These are phyloP conservation scores for Talaromyces albobiverticillius DNA, from an alignment of 2,329 filamentous ascomycete genomes.

Conservation along the genomic window DNA sequence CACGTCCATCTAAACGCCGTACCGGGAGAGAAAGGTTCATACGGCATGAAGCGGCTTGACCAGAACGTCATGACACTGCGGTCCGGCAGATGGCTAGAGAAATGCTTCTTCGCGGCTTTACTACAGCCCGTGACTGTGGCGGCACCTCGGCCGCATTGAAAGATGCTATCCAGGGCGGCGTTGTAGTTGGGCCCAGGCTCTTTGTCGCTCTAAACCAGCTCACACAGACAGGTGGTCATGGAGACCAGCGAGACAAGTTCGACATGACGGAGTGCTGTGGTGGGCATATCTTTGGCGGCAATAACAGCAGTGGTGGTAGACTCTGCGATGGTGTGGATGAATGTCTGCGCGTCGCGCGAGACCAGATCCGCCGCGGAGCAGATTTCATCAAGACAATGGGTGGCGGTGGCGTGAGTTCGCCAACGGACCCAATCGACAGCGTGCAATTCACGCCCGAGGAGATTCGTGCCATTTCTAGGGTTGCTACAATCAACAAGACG, in stretches of 20 bases:
- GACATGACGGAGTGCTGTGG: slow-evolving; percentile 45
- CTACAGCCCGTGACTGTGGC: slow-evolving; percentile 57
- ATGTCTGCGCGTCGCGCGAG: slow-evolving; percentile 52
- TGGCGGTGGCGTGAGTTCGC: slow-evolving; percentile 55
- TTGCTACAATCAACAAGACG: slow-evolving; percentile 47
- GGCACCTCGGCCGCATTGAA: slow-evolving; percentile 53
- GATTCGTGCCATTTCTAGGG: slow-evolving; percentile 52
- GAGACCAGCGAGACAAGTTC: slow-evolving; percentile 48
- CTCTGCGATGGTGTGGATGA: slow-evolving; percentile 55
- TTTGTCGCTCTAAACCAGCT: slow-evolving; percentile 55
- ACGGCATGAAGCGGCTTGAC: slow-evolving; percentile 21
- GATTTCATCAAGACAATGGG: slow-evolving; percentile 64
- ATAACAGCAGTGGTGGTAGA: no score
- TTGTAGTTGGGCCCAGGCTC: slow-evolving; percentile 54
- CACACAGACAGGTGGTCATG: slow-evolving; percentile 59
- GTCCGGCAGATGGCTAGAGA: slow-evolving; percentile 22
- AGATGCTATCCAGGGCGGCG: slow-evolving; percentile 54
- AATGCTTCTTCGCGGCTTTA: slow-evolving; percentile 58
- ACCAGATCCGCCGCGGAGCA: slow-evolving; percentile 55
- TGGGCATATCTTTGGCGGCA: slow-evolving; percentile 33
- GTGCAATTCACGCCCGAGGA: slow-evolving; percentile 58
- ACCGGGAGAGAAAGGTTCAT: slow-evolving; percentile 31
- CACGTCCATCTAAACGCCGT: slow-evolving; percentile 49
- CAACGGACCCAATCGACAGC: slow-evolving; percentile 53
- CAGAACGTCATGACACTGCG: slow-evolving; percentile 33